A percentile compares a stretch with the other conserved stretches of the same genome.
phyloP scores from a whole-genome alignment of 768 basidiomycete genomes.

The Strobilomyces confusus region DNA sequence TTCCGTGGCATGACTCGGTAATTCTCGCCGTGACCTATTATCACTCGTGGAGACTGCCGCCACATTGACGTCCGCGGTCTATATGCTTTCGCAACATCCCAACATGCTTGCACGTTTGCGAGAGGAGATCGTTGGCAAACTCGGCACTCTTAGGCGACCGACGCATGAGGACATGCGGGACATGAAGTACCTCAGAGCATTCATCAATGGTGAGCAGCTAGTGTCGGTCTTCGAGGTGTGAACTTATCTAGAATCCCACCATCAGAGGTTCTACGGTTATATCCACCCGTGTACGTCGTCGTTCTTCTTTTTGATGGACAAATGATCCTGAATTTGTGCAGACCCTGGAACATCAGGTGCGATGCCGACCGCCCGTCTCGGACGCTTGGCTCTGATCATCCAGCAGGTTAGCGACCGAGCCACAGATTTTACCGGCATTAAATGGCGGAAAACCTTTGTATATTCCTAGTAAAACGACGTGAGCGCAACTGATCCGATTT shows the following conservation, averaged over 20 bases:
- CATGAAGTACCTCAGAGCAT: too few relatives aligned
- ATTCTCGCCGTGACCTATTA: slow-evolving; percentile 26
- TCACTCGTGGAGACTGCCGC: slow-evolving; percentile 40
- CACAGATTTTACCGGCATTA: too few relatives aligned
- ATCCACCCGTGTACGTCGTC: too few relatives aligned
- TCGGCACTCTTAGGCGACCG: slow-evolving; percentile 47
- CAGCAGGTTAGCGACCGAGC: slow-evolving; percentile 14
- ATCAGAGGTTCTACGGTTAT: too few relatives aligned
- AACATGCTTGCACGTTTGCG: slow-evolving; percentile 44
- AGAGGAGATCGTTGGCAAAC: slow-evolving; percentile 50
- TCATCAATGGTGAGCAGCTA: too few relatives aligned
- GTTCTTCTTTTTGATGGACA: slow-evolving; percentile 31
- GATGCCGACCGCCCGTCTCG: too few relatives aligned
- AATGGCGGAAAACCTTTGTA: too few relatives aligned
- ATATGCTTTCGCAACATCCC: too few relatives aligned
- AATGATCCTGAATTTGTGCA: slow-evolving; percentile 3
- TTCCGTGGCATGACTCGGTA: background rate
- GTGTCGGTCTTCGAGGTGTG: too few relatives aligned
- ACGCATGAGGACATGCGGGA: too few relatives aligned
- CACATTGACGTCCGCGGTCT: slow-evolving; percentile 34
- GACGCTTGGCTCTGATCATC: slow-evolving; percentile 5
- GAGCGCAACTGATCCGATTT: background rate
- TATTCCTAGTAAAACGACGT: slow-evolving; percentile 40
- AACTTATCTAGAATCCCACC: too few relatives aligned
- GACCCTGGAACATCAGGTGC: too few relatives aligned